phyloP scores from a whole-genome alignment of 2,329 filamentous ascomycete species.

The Paecilomyces dactylethromorphus region DNA sequence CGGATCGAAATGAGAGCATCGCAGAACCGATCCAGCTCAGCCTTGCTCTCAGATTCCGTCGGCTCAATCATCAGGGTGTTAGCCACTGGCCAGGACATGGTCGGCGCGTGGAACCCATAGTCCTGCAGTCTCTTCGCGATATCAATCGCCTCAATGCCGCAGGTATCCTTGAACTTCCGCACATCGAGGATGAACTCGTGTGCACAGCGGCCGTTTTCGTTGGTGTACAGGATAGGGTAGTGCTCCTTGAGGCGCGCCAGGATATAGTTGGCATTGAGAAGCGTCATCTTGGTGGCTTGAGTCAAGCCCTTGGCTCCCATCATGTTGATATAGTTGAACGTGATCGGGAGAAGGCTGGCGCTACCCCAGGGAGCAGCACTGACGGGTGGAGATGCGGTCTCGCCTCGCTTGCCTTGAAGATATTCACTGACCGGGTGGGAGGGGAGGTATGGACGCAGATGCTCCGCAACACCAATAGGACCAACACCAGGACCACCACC shows the following conservation, averaged over 20 bases:
- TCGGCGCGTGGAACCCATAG: conserved; percentile 94
- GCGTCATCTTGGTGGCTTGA: conserved; percentile 81
- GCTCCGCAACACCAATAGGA: conserved; percentile 82
- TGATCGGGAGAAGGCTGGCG: conserved; percentile 87
- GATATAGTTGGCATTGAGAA: conserved; percentile 98
- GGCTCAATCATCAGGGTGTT: conserved; percentile 98
- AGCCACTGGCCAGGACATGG: conserved; percentile 92
- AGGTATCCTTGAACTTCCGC: conserved; percentile 73
- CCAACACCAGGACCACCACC: conserved; percentile 91
- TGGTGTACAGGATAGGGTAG: conserved; percentile 91
- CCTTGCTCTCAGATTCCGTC: conserved; percentile 86
- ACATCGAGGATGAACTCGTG: conserved; percentile 96
- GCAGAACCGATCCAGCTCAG: conserved; percentile 88
- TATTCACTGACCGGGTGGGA: conserved; percentile 56
- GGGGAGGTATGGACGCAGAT: conserved; percentile 71
- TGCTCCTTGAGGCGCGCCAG: conserved; percentile 77
- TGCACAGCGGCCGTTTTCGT: conserved; percentile 77
- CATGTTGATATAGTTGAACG: conserved; percentile 90
- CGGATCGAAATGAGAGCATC: conserved; percentile 84
- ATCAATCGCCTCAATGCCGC: conserved; percentile 85
- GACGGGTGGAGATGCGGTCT: conserved; percentile 57
- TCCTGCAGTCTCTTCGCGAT: conserved; percentile 95
- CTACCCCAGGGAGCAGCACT: conserved; percentile 81
- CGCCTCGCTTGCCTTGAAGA: conserved; percentile 31
- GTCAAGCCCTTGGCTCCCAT: conserved; percentile 81